These are phyloP conservation scores for California macrophylla DNA, from an alignment of 441 rosid species.

Conservation along the genomic window DNA sequence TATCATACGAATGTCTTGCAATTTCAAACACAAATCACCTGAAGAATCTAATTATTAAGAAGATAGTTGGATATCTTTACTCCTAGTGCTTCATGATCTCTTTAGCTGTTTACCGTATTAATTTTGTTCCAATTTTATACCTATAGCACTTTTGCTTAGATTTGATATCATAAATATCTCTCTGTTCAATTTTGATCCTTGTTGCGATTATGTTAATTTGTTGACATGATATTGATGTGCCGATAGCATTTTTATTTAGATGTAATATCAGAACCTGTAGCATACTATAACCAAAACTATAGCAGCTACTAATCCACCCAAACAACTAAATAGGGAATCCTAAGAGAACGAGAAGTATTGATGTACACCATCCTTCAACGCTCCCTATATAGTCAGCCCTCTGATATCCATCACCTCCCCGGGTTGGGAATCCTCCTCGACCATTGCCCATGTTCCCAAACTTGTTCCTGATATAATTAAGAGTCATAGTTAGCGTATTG, in stretches of 20 bases:
- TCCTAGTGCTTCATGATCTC: background rate
- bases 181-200: too few relatives aligned
- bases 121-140: background rate
- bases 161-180: too few relatives aligned
- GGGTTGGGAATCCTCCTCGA: conserved; percentile 55
- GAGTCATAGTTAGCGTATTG: too few relatives aligned
- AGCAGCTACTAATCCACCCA: too few relatives aligned
- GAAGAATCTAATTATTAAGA: background rate
- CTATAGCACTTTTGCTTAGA: too few relatives aligned
- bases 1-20: background rate
- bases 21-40: background rate
- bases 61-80: background rate
- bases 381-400: conserved; percentile 38
- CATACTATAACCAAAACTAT: too few relatives aligned
- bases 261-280: too few relatives aligned
- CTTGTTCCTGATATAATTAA: conserved; percentile 18
- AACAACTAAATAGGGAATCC: too few relatives aligned
- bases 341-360: too few relatives aligned
- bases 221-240: too few relatives aligned
- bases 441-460: conserved; percentile 49
- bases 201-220: too few relatives aligned
- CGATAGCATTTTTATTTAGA: too few relatives aligned
- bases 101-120: background rate
- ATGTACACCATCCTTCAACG: conserved; percentile 34
- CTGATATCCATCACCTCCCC: conserved; percentile 52